phyloP scores from a whole-genome alignment of 768 basidiomycete species.

The Phallus indusiatus region DNA sequence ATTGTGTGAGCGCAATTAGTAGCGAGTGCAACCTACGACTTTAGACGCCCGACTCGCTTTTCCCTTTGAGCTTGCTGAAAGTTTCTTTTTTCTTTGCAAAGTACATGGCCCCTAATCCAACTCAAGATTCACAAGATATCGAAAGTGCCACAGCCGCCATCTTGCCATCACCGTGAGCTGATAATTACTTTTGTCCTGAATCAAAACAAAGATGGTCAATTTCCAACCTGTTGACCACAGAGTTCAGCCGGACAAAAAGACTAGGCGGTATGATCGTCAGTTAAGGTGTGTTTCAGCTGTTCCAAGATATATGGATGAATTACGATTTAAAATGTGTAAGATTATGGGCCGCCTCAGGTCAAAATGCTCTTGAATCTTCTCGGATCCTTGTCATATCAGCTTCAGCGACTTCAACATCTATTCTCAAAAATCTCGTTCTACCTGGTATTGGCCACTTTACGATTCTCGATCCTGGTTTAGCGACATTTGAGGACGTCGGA shows the following conservation, averaged over 20 bases:
- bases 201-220: constrained; percentile 6
- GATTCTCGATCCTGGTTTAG: constrained; percentile 59
- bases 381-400: constrained; percentile 73
- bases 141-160: constrained; percentile 34
- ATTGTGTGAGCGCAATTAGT: not conserved
- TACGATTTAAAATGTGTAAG: constrained; percentile 25
- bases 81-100: not conserved
- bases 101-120: constrained; percentile 7
- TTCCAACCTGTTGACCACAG: constrained; percentile 21
- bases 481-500: constrained; percentile 71
- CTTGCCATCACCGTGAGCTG: constrained; percentile 21
- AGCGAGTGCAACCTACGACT: not conserved
- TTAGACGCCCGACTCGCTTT: constrained; percentile 4
- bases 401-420: constrained; percentile 76
- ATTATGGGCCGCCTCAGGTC: constrained; percentile 90
- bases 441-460: constrained; percentile 97
- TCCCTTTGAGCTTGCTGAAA: not conserved
- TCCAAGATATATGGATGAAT: not conserved
- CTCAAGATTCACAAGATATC: constrained; percentile 35
- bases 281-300: constrained; percentile 48
- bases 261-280: constrained; percentile 90
- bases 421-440: constrained; percentile 93
- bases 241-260: constrained; percentile 73
- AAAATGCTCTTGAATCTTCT: constrained; percentile 77
- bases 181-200: constrained; percentile 11